Conservation (phyloP, 345 rosid species). For the Brassica napus region DNA sequence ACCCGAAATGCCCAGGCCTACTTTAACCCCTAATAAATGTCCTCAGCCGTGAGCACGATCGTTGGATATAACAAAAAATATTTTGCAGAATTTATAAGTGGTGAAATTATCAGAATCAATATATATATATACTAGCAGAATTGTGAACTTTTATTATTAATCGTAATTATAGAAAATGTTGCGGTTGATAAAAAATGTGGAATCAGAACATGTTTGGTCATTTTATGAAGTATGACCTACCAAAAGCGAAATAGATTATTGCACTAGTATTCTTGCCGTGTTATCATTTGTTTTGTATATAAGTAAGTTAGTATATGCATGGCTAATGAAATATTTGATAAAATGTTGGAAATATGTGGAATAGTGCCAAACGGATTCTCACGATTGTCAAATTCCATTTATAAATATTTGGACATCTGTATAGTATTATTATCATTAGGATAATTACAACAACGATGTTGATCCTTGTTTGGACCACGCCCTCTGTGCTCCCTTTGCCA, state of each 20-base stretch:
- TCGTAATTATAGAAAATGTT: background rate
- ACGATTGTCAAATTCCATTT: conserved; percentile 20
- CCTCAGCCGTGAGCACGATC: background rate
- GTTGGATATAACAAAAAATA: background rate
- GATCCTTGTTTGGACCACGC: conserved; percentile 40
- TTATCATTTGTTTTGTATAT: background rate
- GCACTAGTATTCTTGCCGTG: background rate
- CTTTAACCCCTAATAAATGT: conserved; percentile 6
- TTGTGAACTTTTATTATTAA: background rate
- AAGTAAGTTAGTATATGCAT: background rate
- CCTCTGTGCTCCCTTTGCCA: conserved; percentile 16
- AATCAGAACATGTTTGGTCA: background rate
- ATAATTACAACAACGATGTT: conserved; percentile 29
- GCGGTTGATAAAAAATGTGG: background rate
- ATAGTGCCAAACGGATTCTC: conserved; percentile 7
- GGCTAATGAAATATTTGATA: background rate
- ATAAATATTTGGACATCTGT: conserved; percentile 27
- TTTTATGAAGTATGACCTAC: background rate
- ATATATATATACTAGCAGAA: background rate
- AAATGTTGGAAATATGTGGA: background rate
- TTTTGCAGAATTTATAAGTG: background rate
- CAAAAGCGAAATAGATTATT: background rate
- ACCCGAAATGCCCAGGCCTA: no score
- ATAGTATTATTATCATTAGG: background rate
- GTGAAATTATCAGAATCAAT: background rate